Evolutionary conservation across 2,329 filamentous ascomycete genomes (phyloP), one percentile per base, ranked within the genome.

Genomic region (Diaporthe capsici): DNA sequence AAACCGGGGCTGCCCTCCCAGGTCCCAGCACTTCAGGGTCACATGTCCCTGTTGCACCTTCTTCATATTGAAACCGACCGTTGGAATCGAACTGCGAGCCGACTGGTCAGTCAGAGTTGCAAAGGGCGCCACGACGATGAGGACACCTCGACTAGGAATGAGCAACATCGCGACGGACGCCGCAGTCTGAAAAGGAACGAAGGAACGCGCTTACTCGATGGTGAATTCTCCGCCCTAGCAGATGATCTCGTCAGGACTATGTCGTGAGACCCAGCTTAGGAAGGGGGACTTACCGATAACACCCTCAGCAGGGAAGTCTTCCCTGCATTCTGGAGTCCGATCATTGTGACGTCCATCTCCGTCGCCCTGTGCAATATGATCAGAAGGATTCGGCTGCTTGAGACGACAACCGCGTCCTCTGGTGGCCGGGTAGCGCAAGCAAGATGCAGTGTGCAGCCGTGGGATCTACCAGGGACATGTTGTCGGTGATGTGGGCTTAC

Each of bases 271-370:
- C 8, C 31, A 22, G 57, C 55, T 17, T 31, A 22, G 68, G 42
- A 42, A 20, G 76, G 76, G 76, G 75, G 74, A 84, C 96, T 91
- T 92, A 99, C 97, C 88, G 96, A 96, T 81, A 99, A 90, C 81
- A 98, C 96, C 81, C 96, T 92, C 84, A 99, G 89, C 82, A 99
- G 86, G 77, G 96, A 98, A 53, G 97, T 98, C 88, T 99, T 99
- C 82, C 97, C 97, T 76, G 97, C 97, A 87, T 98, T 98, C 84
- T 99, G 97, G 83, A 99, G 88, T 34, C 97, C 97, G 84, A 99
- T 96, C 94, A 99, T 98, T 80, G 97, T 98, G 84, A 99, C 96
- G 87, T 99, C 97, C 96, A 99, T 98, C 88, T 99, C 97, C 79
- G 96, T 98, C 80, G 96, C 95, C 97, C 96, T 98, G 79, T 77